Base-by-base conservation (phyloP, 805 yeast genomes). In the Zygosaccharomyces kombuchaensis region DNA sequence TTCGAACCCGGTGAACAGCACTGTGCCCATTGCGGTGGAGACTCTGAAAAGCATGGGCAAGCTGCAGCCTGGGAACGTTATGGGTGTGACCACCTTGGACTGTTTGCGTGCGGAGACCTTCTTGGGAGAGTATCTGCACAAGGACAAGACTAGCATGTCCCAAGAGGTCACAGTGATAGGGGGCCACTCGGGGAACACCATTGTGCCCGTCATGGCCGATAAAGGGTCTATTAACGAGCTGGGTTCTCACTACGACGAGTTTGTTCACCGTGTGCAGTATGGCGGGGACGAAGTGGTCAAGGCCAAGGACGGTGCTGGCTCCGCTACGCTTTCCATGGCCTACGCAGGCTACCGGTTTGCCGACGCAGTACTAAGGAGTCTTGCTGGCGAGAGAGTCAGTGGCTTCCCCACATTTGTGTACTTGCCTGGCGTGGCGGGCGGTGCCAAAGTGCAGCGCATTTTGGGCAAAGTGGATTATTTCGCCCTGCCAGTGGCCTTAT, bases 201-300 rank as follows among this genome's bases (percentile, higher is more conserved):
- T 84, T 67, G 87, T 84, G 50, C 93, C 93, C 63, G 69, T 84
- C 58, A 72, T 82, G 62, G 78, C 84, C 36, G 47, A 59, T 78
- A 78, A 68, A 75, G 83, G 58, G 67, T 68, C 62, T 72, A 75
- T 61, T 59, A 64, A 48, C 71, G 78, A 62, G 41, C 56, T 36
- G 47, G 44, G 51, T 26, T 61, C 61, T 23, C 72, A 75, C 55
- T 76, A 73, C 57, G 82, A 80, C 56, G 78, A 81, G 39, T 75
- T 84, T 62, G 74, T 84, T 55, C 79, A 83, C 73, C 77, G 90
- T 71, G 84, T 84, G 55, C 91, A 85, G 71, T 84, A 80, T 60
- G 93, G 90, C 69, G 93, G 93, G 74, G 93, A 84, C 66, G 93
- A 84, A 72, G 89, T 84, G 56, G 91, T 85, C 58, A 80, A 84